Evolutionary conservation across 2,329 filamentous ascomycete genomes (phyloP), one percentile per base, ranked within the genome.

Genomic region (Ophiostoma australiae): DNA sequence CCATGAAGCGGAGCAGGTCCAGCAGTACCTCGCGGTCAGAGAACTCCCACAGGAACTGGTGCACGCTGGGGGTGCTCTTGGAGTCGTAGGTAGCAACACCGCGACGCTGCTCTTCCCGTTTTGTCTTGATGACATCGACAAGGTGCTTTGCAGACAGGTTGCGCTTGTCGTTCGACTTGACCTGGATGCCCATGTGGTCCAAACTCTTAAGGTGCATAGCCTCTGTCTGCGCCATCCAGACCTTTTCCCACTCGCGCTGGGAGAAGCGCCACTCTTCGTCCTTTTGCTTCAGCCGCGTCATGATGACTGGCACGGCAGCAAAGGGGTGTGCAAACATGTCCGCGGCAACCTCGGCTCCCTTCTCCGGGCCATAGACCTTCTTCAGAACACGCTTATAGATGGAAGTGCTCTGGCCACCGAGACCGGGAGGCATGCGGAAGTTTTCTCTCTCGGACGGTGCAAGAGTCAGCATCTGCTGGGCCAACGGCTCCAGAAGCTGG

Each of bases 301-400:
- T 84, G 37, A 99, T 87, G 52, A 98, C 89, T 0, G 95, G 95
- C 2, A 99, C 89, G 3, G 98, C 94, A 55, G 90, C 89, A 77
- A 91, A 94, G 0, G 95, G 95, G 70, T 91, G 87, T 61, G 85
- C 85, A 78, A 97, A 96, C 81, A 99, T 89, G 77, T 97, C 91
- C 69, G 91, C 89, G 70, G 97, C 92, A 67, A 98, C 93, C 70
- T 93, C 89, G 61, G 89, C 88, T 17, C 95, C 95, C 74, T 89
- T 89, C 67, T 97, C 93, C 10, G 87, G 84, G 23, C 94, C 94
- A 75, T 99, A 99, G 15, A 99, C 90, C 82, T 99, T 99, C 86
- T 97, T 97, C 77, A 97, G 91, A 27, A 98, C 93, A 3, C 95
- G 91, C 82, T 96, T 95, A 81, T 97, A 97, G 77, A 99, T 97